Evolutionary conservation across 495 filamentous ascomycete species (phyloP).

Genomic region (Bryoglossum gracile): DNA sequence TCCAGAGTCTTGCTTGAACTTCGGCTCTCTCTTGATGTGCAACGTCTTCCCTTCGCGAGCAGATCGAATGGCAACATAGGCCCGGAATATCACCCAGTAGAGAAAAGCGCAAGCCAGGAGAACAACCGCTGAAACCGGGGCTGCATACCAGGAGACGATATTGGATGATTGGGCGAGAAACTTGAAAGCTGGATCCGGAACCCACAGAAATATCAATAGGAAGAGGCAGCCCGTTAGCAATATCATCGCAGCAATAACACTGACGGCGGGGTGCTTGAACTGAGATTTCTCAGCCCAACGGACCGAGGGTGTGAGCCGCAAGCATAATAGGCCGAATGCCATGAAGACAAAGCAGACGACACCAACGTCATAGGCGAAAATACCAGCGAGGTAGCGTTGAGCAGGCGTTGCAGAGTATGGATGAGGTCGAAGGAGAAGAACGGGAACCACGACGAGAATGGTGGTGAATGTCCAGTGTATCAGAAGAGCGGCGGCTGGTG

Average conservation of each 20-base stretch:
- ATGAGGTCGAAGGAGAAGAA: slow-evolving; percentile 5
- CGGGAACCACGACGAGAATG: slow-evolving; percentile 1
- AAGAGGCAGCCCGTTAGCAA: slow-evolving; percentile 2
- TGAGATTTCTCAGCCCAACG: slow-evolving; percentile 9
- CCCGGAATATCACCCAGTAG: slow-evolving; percentile 8
- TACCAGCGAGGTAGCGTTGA: slow-evolving; percentile 21
- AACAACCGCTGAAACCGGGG: background rate
- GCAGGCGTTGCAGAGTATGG: slow-evolving; percentile 10
- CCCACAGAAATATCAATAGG: slow-evolving; percentile 9
- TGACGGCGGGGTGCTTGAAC: slow-evolving; percentile 2
- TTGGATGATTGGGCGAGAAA: background rate
- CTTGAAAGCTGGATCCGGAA: slow-evolving; percentile 1
- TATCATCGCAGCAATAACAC: slow-evolving; percentile 1
- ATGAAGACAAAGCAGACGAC: background rate
- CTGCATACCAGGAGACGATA: background rate
- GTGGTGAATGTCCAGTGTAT: slow-evolving; percentile 33
- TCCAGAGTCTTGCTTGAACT: slow-evolving; percentile 4
- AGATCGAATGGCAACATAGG: background rate
- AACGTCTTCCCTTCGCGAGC: background rate
- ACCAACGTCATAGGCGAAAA: slow-evolving; percentile 28
- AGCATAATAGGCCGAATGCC: slow-evolving; percentile 7
- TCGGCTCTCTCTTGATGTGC: slow-evolving; percentile 7
- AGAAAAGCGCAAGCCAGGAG: slow-evolving; percentile 4
- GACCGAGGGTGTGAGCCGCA: slow-evolving; percentile 5
- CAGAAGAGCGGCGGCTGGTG: slow-evolving; percentile 27